phyloP scores from a whole-genome alignment of 73 alveolate species.

The Paramecium octaurelia region DNA sequence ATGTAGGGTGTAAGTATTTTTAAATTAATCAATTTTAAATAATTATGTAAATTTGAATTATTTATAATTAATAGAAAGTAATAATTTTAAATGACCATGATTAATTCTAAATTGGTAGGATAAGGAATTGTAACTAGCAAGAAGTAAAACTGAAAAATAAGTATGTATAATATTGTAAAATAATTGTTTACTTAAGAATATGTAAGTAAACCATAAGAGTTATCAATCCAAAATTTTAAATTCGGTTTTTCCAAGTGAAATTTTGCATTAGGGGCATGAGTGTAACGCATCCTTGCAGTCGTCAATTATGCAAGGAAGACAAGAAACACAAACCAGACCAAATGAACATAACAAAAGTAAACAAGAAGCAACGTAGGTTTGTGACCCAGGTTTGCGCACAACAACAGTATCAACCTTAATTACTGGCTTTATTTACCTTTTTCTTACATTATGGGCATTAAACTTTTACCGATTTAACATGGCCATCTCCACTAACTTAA shows the following conservation, averaged over 20 bases:
- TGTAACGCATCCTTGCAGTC: conserved; percentile 20
- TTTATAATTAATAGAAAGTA: not conserved
- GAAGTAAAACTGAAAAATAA: not conserved
- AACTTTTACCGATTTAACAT: conserved; percentile 3
- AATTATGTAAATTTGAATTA: not conserved
- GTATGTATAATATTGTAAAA: not conserved
- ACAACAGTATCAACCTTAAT: not conserved
- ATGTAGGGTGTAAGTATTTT: too few species aligned
- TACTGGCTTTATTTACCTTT: not conserved
- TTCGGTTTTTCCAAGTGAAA: not conserved
- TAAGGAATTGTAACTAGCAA: not conserved
- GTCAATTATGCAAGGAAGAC: conserved; percentile 34
- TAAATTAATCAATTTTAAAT: too few species aligned
- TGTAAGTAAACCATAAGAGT: not conserved
- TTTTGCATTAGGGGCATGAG: not conserved
- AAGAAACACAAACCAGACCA: conserved; percentile 19
- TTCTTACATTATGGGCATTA: not conserved
- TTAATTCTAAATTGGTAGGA: not conserved
- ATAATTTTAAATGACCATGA: not conserved
- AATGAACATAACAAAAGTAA: not conserved
- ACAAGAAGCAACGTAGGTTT: conserved; percentile 6
- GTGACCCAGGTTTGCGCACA: not conserved
- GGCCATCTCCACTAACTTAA: conserved; percentile 26
- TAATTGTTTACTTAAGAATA: not conserved
- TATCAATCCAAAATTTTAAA: conserved; percentile 26